Base-by-base conservation (phyloP, 2,329 filamentous ascomycete species). In the Xylaria sp. region DNA sequence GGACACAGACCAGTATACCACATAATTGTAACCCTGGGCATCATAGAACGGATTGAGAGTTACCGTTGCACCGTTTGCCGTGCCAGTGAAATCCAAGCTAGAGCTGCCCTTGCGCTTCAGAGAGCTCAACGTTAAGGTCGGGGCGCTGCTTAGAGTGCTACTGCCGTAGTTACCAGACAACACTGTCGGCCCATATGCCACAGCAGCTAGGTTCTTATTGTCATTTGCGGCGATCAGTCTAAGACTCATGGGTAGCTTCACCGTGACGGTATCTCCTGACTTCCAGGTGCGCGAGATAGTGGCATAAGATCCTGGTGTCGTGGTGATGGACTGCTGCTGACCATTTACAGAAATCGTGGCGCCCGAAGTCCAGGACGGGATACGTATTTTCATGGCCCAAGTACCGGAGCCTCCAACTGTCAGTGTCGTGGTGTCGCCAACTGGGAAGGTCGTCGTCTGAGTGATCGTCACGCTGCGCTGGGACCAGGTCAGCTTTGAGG, bases 131-230 rank as follows among this genome's bases (percentile, higher is more conserved):
- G 75, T 70, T 10, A 83, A 70, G 0, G 66, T 73, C 0, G 81
- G 81, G 3, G 75, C 71, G 2, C 66, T 56, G 6, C 58, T 60
- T 5, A 81, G 48, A 0, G 69, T 59, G 2, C 55, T 58, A 18
- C 74, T 73, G 0, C 83, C 83, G 61, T 86, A 85, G 64, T 85
- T 82, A 0, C 81, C 84, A 0, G 79, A 76, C 18, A 86, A 70
- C 4, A 86, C 74, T 0, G 80, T 79, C 0, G 83, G 85, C 0
- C 84, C 85, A 60, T 80, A 86, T 0, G 83, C 82, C 12, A 86
- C 53, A 0, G 84, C 83, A 2, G 81, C 83, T 1, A 85, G 65
- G 3, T 58, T 74, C 3, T 73, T 53, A 36, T 85, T 78, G 61
- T 87, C 84, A 63, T 86, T 85, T n/a, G 85, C 82, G 0, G 79